Evolutionary conservation across 257 asterid genomes (phyloP).

Genomic region (Jaltomata sinuosa): DNA sequence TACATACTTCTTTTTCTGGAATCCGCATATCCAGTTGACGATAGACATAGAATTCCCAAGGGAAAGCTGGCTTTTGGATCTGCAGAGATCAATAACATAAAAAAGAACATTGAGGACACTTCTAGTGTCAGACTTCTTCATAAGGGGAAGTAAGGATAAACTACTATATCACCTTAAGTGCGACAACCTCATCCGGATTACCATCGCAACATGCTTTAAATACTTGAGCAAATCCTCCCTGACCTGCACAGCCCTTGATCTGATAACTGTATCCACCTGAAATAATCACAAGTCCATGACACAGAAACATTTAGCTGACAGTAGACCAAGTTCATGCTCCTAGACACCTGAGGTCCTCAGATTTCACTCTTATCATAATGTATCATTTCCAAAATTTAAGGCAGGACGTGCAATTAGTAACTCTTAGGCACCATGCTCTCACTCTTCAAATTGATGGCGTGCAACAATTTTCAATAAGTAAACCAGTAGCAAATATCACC

Average conservation of each 20-base stretch:
- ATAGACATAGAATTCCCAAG: slow-evolving; percentile 96
- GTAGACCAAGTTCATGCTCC: slow-evolving; percentile 5
- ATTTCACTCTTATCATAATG: not conserved
- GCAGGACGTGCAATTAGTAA: not conserved
- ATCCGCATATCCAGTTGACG: slow-evolving; percentile 86
- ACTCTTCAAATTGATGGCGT: not conserved
- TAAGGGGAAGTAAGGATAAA: not conserved
- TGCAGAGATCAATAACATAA: slow-evolving; percentile 14
- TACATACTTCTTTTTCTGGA: slow-evolving; percentile 56
- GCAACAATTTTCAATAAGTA: not conserved
- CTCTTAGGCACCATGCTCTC: not conserved
- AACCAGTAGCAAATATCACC: not conserved
- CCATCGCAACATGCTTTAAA: slow-evolving; percentile 66
- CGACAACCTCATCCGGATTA: slow-evolving; percentile 74
- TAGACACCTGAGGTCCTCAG: not conserved
- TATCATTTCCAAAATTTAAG: not conserved
- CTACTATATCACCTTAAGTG: slow-evolving; percentile 60
- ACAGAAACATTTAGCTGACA: slow-evolving; percentile 6
- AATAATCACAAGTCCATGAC: slow-evolving; percentile 12
- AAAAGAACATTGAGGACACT: not conserved
- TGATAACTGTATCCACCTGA: slow-evolving; percentile 84
- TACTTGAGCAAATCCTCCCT: slow-evolving; percentile 98
- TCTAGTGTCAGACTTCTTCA: slow-evolving; percentile 5
- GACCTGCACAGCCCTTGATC: slow-evolving; percentile 97
- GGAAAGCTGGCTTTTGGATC: slow-evolving; percentile 99